phyloP scores from a whole-genome alignment of 352 stramenopile genomes.

The Globisporangium nodosum region DNA sequence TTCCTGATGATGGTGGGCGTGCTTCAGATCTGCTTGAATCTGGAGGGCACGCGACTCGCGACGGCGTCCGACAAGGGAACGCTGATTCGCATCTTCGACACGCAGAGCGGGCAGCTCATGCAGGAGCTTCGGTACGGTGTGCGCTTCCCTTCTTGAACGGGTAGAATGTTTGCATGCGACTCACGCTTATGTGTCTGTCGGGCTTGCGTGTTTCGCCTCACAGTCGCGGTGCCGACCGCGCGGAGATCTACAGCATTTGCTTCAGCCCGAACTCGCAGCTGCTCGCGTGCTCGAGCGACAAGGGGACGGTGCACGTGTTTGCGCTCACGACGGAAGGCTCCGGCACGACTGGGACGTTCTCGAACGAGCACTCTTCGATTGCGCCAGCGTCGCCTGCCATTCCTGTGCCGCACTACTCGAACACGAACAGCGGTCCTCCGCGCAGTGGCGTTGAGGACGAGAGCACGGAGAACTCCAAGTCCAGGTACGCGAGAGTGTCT shows the following conservation, averaged over 20 bases:
- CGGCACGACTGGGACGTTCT: slow-evolving; percentile 43
- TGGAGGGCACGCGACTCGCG: slow-evolving; percentile 92
- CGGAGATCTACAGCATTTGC: slow-evolving; percentile 96
- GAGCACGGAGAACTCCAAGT: slow-evolving; percentile 86
- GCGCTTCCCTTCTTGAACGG: neutral
- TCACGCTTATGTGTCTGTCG: neutral
- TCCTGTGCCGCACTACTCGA: slow-evolving; percentile 29
- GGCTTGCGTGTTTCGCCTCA: neutral
- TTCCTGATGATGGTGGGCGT: neutral
- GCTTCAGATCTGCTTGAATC: slow-evolving; percentile 86
- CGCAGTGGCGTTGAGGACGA: slow-evolving; percentile 59
- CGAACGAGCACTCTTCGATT: slow-evolving; percentile 50
- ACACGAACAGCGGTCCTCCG: slow-evolving; percentile 32
- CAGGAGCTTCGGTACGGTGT: slow-evolving; percentile 64
- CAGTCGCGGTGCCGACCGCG: slow-evolving; percentile 93
- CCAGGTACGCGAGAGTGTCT: slow-evolving; percentile 30
- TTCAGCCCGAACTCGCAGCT: slow-evolving; percentile 94
- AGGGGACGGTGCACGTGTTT: slow-evolving; percentile 97
- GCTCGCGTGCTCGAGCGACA: slow-evolving; percentile 95
- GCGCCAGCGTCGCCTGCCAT: slow-evolving; percentile 40
- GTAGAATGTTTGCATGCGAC: neutral
- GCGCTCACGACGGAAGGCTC: slow-evolving; percentile 69
- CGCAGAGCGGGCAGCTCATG: slow-evolving; percentile 88
- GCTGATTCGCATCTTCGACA: slow-evolving; percentile 97
- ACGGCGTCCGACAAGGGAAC: slow-evolving; percentile 97